Percentiles rank a stretch among this genome's conserved stretches.
Evolutionary conservation across 1,139 yeast species (phyloP).

Genomic region (Diutina scorzettiae): DNA sequence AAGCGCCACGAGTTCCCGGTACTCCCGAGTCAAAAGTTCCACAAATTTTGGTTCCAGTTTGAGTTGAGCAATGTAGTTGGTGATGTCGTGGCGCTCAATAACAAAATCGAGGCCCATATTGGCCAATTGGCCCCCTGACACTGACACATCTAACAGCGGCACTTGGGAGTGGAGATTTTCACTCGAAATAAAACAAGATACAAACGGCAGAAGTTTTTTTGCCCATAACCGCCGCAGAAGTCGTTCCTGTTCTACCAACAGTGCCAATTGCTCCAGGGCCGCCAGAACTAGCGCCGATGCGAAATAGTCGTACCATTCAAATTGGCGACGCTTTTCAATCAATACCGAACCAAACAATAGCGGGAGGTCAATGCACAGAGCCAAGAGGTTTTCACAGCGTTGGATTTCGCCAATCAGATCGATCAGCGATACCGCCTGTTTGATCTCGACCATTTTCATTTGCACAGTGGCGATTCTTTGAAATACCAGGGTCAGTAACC

Average conservation of each 20-base stretch:
- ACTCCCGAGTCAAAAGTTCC: conserved; percentile 32
- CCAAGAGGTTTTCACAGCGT: conserved; percentile 31
- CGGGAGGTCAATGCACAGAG: conserved; percentile 64
- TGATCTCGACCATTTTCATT: conserved; percentile 27
- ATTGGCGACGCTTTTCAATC: conserved; percentile 58
- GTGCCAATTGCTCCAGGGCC: conserved; percentile 48
- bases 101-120: conserved; percentile 11
- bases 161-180: neutral
- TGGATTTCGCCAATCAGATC: conserved; percentile 20
- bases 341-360: conserved; percentile 66
- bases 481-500: conserved; percentile 18
- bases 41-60: conserved; percentile 20
- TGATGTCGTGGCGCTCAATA: conserved; percentile 31
- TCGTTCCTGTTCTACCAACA: conserved; percentile 47
- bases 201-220: conserved; percentile 27
- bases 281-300: conserved; percentile 37
- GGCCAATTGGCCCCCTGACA: neutral
- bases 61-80: conserved; percentile 21
- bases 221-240: conserved; percentile 52
- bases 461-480: conserved; percentile 26
- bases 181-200: neutral
- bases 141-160: neutral
- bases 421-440: conserved; percentile 11
- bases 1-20: conserved; percentile 31
- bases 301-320: conserved; percentile 50